Evolutionary conservation across 306 rosid species (phyloP).

Genomic region (Sindora glabra): DNA sequence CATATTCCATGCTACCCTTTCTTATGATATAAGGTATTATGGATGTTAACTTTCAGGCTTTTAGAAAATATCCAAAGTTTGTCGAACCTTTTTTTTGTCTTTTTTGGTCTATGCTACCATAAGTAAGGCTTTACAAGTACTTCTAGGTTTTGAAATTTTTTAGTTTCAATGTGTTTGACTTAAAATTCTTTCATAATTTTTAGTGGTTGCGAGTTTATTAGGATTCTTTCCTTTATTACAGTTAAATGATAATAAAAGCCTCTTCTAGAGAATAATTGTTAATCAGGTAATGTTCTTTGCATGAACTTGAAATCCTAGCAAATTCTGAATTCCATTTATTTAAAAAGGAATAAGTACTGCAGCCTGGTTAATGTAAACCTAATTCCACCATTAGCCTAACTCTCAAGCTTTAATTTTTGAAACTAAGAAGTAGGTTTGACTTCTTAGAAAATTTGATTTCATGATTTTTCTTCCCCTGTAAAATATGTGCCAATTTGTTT

Average conservation of each 20-base stretch:
- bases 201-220: constrained; percentile 10
- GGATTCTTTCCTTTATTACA: constrained; percentile 35
- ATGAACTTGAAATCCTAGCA: constrained; percentile 9
- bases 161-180: neutral
- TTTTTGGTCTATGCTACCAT: too few species aligned
- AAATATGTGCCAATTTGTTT: too few species aligned
- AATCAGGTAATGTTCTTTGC: constrained; percentile 64
- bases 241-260: constrained; percentile 96
- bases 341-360: neutral
- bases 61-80: too few species aligned
- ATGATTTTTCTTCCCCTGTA: too few species aligned
- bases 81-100: too few species aligned
- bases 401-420: too few species aligned
- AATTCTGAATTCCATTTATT: constrained; percentile 8
- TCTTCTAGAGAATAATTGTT: constrained; percentile 90
- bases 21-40: too few species aligned
- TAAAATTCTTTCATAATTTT: neutral
- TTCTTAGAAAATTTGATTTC: neutral
- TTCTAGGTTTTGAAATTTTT: constrained; percentile 6
- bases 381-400: too few species aligned
- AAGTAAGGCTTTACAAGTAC: neutral
- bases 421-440: constrained; percentile 1
- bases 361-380: too few species aligned
- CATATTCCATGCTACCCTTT: too few species aligned
- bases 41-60: too few species aligned